These are phyloP conservation scores for Eucalyptus paniculata DNA, from an alignment of 345 rosid species.

Conservation along the genomic window DNA sequence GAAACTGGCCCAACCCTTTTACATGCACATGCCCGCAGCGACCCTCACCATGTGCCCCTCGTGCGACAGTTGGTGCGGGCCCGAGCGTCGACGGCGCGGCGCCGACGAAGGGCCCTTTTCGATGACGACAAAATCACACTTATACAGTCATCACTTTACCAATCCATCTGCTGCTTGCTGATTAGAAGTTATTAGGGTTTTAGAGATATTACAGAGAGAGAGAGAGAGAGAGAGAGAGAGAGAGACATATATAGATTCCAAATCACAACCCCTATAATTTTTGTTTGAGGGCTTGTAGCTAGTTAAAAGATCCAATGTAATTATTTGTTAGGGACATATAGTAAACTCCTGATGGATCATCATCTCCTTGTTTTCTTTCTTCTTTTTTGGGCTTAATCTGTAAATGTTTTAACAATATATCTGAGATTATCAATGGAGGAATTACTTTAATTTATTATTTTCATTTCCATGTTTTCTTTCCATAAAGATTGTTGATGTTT, in stretches of 20 bases:
- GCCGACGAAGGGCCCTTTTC: constrained; percentile 30
- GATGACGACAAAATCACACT: constrained; percentile 43
- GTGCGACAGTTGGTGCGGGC: constrained; percentile 48
- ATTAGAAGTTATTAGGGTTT: neutral
- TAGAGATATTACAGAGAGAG: neutral
- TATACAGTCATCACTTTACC: constrained; percentile 58
- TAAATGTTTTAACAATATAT: neutral
- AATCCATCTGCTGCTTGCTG: constrained; percentile 87
- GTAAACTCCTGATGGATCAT: constrained; percentile 9
- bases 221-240: too few relatives aligned
- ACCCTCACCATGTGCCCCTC: constrained; percentile 72
- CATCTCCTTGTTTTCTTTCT: neutral
- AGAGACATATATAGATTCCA: neutral
- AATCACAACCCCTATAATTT: constrained; percentile 49
- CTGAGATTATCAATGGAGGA: neutral
- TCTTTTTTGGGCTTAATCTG: neutral
- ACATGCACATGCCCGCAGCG: constrained; percentile 84
- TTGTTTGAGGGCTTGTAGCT: constrained; percentile 53
- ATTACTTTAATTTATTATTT: neutral
- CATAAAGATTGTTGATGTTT: neutral
- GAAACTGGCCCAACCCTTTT: constrained; percentile 40
- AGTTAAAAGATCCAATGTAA: constrained; percentile 28
- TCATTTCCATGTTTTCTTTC: neutral
- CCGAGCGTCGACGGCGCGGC: constrained; percentile 1
- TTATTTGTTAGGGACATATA: constrained; percentile 30